Percentiles rank a stretch among this genome's conserved stretches.
phyloP scores from a whole-genome alignment of 2,329 filamentous ascomycete species.

The Trichophyton mentagrophytes region DNA sequence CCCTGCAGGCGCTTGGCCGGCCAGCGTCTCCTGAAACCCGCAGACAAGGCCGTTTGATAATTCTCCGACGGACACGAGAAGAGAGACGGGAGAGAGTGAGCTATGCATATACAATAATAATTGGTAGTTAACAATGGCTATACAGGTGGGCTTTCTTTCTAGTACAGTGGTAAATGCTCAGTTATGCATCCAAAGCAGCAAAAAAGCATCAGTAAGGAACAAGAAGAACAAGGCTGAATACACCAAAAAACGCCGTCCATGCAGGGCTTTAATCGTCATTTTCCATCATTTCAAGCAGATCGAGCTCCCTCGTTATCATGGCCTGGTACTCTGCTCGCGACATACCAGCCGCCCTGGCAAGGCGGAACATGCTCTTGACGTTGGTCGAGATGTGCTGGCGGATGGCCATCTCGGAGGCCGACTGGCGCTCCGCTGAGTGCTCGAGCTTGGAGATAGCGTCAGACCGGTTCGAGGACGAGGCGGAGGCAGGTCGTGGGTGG shows the following conservation, averaged over 20 bases:
- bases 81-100: not conserved
- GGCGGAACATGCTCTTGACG: constrained; percentile 50
- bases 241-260: constrained; percentile 1
- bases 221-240: not conserved
- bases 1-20: constrained; percentile 2
- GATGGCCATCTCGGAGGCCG: constrained; percentile 47
- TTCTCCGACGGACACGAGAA: not conserved
- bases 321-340: constrained; percentile 46
- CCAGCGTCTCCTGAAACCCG: not conserved
- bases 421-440: constrained; percentile 38
- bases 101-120: not conserved
- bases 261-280: constrained; percentile 23
- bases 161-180: not conserved
- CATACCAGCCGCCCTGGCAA: constrained; percentile 48
- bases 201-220: no score
- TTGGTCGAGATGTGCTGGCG: constrained; percentile 52
- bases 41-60: not conserved
- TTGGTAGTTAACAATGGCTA: not conserved
- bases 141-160: not conserved
- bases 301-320: constrained; percentile 47
- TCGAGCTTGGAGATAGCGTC: constrained; percentile 44
- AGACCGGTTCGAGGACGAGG: constrained; percentile 29
- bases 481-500: constrained; percentile 33
- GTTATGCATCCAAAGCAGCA: not conserved
- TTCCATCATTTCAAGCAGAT: constrained; percentile 45